phyloP scores from a whole-genome alignment of 768 basidiomycete species.

The Termitomyces sp. region DNA sequence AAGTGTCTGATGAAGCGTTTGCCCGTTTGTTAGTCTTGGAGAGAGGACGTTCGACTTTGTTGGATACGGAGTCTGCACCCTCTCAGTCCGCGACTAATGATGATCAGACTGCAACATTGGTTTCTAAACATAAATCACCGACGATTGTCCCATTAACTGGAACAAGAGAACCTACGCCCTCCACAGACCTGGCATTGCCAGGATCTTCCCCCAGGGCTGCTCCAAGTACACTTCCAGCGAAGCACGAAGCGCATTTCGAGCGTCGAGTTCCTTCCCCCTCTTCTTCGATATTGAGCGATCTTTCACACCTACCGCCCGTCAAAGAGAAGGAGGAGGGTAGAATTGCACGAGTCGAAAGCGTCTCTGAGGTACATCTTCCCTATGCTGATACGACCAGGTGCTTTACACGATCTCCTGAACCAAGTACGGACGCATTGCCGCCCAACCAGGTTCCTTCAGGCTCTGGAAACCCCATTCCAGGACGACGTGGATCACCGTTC shows the following conservation, averaged over 20 bases:
- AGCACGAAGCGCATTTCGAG: background rate
- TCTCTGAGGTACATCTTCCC: background rate
- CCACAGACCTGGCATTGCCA: background rate
- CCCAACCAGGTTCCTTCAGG: background rate
- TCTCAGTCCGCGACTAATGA: background rate
- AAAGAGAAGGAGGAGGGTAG: background rate
- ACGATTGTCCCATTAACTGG: background rate
- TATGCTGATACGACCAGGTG: background rate
- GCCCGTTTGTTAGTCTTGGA: slow-evolving; percentile 11
- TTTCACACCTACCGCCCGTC: background rate
- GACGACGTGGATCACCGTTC: background rate
- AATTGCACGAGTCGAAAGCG: background rate
- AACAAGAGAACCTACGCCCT: background rate
- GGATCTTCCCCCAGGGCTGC: background rate
- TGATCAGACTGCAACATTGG: background rate
- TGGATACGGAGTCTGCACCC: background rate
- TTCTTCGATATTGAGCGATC: background rate
- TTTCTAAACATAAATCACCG: background rate
- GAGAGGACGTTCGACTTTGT: background rate
- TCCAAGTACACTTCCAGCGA: background rate
- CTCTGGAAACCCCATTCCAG: background rate
- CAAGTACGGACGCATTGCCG: background rate
- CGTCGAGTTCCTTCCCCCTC: background rate
- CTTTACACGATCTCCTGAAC: background rate
- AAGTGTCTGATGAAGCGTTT: slow-evolving; percentile 8